These are phyloP conservation scores for Ogataea angusta DNA, from an alignment of 805 yeast species.

Conservation along the genomic window DNA sequence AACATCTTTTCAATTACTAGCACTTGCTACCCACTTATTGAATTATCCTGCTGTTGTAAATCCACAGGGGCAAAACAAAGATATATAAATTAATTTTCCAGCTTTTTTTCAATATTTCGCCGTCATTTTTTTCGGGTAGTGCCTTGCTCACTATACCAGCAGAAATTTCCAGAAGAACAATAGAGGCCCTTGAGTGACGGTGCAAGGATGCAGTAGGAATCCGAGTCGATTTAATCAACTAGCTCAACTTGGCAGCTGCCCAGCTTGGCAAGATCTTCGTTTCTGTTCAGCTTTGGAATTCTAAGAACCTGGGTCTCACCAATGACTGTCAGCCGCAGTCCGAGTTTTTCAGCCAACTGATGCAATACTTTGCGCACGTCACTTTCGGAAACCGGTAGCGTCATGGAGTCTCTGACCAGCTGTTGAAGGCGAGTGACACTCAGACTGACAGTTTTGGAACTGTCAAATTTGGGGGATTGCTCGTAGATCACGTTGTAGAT, in stretches of 20 bases:
- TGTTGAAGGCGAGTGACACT: constrained; percentile 16
- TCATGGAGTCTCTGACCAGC: constrained; percentile 22
- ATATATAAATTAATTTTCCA: constrained; percentile 1
- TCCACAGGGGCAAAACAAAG: constrained; percentile 3
- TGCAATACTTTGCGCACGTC: constrained; percentile 17
- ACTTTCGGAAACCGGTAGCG: constrained; percentile 14
- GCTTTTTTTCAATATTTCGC: constrained; percentile 9
- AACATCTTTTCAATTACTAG: constrained; percentile 24
- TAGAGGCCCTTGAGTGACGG: constrained; percentile 1
- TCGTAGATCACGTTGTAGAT: constrained; percentile 27
- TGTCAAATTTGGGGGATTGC: constrained; percentile 18
- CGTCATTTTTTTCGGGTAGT: constrained; percentile 12
- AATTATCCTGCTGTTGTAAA: constrained; percentile 1
- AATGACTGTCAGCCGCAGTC: constrained; percentile 15
- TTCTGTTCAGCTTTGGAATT: constrained; percentile 19
- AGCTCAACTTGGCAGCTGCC: neutral
- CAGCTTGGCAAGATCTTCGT: constrained; percentile 15
- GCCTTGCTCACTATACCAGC: constrained; percentile 3
- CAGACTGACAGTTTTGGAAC: constrained; percentile 10
- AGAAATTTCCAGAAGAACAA: constrained; percentile 19
- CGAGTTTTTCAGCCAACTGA: constrained; percentile 10
- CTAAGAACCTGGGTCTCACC: constrained; percentile 21
- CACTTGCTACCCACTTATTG: constrained; percentile 7
- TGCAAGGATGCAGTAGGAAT: constrained; percentile 7
- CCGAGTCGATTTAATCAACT: neutral